phyloP scores from a whole-genome alignment of 495 filamentous ascomycete species.

The Lepraria neglecta region DNA sequence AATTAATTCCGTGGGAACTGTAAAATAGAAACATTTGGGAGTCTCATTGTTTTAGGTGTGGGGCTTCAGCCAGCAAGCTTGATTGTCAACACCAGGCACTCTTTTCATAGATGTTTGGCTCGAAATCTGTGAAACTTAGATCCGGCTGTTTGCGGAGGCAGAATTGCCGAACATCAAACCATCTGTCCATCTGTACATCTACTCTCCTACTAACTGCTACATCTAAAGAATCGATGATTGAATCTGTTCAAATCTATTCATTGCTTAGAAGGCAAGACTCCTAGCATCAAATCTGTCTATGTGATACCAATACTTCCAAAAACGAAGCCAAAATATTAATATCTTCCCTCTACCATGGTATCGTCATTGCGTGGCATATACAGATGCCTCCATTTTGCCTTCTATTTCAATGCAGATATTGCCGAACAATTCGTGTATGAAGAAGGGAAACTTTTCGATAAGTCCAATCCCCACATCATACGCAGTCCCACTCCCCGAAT shows the following conservation, averaged over 20 bases:
- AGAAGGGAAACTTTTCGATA: neutral
- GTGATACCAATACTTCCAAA: neutral
- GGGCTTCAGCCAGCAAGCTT: neutral
- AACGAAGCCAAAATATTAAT: neutral
- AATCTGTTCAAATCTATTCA: neutral
- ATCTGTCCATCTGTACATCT: neutral
- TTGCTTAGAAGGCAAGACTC: neutral
- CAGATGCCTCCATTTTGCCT: neutral
- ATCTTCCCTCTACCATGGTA: conserved; percentile 6
- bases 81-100: neutral
- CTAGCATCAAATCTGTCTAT: neutral
- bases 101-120: neutral
- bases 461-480: conserved; percentile 31
- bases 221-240: neutral
- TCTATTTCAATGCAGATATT: neutral
- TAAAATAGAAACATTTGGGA: neutral
- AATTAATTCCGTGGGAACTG: neutral
- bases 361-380: conserved; percentile 4
- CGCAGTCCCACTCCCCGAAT: conserved; percentile 89
- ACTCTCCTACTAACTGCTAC: neutral
- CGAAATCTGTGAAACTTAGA: neutral
- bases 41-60: neutral
- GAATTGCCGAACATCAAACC: conserved; percentile 1
- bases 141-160: neutral
- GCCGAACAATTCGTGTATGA: neutral